phyloP scores from a whole-genome alignment of 148 eudicot genomes.

The Simmondsia chinensis region DNA sequence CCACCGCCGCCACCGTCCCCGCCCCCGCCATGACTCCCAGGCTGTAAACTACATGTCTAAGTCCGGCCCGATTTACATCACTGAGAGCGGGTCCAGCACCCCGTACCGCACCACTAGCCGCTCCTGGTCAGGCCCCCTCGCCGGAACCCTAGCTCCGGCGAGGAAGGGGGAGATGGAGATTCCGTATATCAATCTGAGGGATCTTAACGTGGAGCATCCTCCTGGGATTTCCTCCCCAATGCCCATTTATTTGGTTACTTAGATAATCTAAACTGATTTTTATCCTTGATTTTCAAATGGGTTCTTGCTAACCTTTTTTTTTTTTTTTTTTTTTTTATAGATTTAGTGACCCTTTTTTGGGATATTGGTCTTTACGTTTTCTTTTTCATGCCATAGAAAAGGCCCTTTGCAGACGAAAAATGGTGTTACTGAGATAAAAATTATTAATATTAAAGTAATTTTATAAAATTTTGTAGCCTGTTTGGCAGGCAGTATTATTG shows the following conservation, averaged over 20 bases:
- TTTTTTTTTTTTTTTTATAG: too few species aligned
- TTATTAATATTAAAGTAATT: too few species aligned
- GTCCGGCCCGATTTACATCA: constrained; percentile 69
- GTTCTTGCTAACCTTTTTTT: too few species aligned
- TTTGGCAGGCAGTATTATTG: too few species aligned
- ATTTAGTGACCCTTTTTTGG: too few species aligned
- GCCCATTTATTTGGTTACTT: constrained; percentile 86
- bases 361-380: too few species aligned
- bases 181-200: constrained; percentile 64
- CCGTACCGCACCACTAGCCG: constrained; percentile 45
- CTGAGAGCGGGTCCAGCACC: constrained; percentile 57
- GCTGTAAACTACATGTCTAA: constrained; percentile 15
- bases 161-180: constrained; percentile 31
- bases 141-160: constrained; percentile 19
- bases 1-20: neutral
- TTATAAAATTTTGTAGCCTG: too few species aligned
- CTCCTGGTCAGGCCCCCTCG: constrained; percentile 51
- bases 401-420: too few species aligned
- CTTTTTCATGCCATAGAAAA: too few species aligned
- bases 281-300: too few species aligned
- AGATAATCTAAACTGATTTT: neutral
- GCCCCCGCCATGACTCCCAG: neutral
- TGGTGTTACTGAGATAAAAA: too few species aligned
- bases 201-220: constrained; percentile 50
- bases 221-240: constrained; percentile 36